Conservation (phyloP, 371 early-diverging fungal species). For the Nosema muscidifuracis region DNA sequence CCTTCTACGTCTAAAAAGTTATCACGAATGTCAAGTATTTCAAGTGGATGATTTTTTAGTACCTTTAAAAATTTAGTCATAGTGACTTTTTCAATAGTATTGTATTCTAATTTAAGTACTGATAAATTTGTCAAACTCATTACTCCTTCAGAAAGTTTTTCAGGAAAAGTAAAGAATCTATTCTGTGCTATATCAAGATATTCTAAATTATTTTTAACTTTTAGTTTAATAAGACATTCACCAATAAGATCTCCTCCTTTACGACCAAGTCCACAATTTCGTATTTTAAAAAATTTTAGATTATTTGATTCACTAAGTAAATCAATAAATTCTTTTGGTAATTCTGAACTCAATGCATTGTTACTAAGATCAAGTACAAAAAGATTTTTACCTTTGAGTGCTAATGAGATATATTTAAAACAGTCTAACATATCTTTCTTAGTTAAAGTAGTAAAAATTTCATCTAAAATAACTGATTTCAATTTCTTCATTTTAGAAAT, state of each 20-base stretch:
- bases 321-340: constrained; percentile 55
- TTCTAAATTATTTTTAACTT: constrained; percentile 51
- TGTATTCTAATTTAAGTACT: constrained; percentile 58
- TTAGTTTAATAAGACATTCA: constrained; percentile 37
- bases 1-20: constrained; percentile 60
- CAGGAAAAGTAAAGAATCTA: constrained; percentile 54
- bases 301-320: constrained; percentile 49
- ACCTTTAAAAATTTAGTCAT: constrained; percentile 50
- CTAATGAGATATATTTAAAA: constrained; percentile 41
- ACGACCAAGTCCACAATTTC: constrained; percentile 63
- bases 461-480: constrained; percentile 40
- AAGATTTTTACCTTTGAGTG: constrained; percentile 31
- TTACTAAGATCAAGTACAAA: constrained; percentile 57
- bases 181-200: constrained; percentile 61
- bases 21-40: constrained; percentile 61
- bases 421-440: constrained; percentile 53
- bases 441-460: constrained; percentile 53
- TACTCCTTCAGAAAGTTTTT: constrained; percentile 50
- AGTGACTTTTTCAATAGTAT: constrained; percentile 57
- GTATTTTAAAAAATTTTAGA: constrained; percentile 54
- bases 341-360: constrained; percentile 61
- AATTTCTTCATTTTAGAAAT: constrained; percentile 46
- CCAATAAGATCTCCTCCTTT: constrained; percentile 56
- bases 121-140: constrained; percentile 50
- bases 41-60: constrained; percentile 36